Conservation (phyloP, 306 rosid genomes). For the Sesbania bispinosa region DNA sequence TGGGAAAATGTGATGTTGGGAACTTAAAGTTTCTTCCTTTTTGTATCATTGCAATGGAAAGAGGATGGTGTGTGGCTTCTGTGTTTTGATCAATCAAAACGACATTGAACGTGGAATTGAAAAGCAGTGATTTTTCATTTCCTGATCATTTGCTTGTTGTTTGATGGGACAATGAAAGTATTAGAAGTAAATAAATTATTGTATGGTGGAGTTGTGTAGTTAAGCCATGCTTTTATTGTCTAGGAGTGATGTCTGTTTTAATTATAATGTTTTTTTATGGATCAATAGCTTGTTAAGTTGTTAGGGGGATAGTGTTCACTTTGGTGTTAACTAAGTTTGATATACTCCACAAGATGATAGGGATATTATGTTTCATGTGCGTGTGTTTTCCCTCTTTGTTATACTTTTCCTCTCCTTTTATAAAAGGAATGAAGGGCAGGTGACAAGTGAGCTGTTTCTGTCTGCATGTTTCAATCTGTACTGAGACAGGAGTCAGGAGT, state of each 20-base stretch:
- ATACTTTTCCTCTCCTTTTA: background rate
- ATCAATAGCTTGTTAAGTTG: conserved; percentile 6
- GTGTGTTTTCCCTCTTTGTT: background rate
- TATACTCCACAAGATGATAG: background rate
- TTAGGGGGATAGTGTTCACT: background rate
- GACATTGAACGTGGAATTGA: background rate
- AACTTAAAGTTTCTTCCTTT: conserved; percentile 14
- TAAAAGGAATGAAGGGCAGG: background rate
- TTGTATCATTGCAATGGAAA: background rate
- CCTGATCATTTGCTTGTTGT: background rate
- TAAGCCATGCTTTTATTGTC: background rate
- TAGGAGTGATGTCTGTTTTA: conserved; percentile 8
- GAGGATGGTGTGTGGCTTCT: background rate
- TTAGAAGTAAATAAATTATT: background rate
- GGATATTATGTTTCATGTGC: background rate
- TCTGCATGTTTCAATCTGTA: background rate
- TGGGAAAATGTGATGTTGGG: conserved; percentile 10
- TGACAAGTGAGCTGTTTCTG: background rate
- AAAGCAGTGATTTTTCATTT: background rate
- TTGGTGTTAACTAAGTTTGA: background rate
- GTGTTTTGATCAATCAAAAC: background rate
- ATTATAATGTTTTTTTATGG: background rate
- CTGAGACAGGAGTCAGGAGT: background rate
- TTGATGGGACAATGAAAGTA: background rate
- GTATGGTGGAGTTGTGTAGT: background rate